Base-by-base conservation (phyloP, 2,329 filamentous ascomycete genomes). In the Incumbomyces delicatus region DNA sequence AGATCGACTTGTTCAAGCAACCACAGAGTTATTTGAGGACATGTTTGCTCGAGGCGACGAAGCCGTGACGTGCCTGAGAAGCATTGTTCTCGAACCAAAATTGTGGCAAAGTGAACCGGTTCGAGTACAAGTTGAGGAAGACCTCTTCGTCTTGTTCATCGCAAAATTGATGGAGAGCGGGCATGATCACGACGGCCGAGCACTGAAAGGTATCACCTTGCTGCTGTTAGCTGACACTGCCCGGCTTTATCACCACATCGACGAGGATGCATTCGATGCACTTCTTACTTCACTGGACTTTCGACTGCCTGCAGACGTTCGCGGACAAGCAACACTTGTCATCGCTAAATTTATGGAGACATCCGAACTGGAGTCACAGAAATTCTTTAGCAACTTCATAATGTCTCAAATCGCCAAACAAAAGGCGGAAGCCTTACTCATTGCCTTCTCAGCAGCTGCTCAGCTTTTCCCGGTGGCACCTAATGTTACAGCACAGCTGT, bases 401-500 rank as follows among this genome's bases (percentile, higher is more conserved):
- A 81, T 81, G 45, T 71, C 77, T 13, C 80, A 83, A 44, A 73
- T 94, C 13, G 69, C 76, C 55, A 80, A 83, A 53, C 81, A 81
- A 44, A 90, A 84, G 18, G 86, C 88, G 53, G 89, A 95, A 58
- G 87, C 94, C 64, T 79, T 94, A 55, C 87, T 95, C 46, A 74
- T 92, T 41, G 89, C 89, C 5, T 96, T 95, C 63, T 96, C 89
- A 44, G 88, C 89, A n/a, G 87, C 88, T 5, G 80, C 88, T 1
- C 80, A 82, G 17, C 78, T 94, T 7, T 98, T 98, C 61, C 89
- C 92, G 1, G 77, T 98, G 44, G 80, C 86, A 2, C 84, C 87
- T 2, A 77, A 82, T 46, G 76, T 86, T 36, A 86, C 83, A 1
- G 75, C 86, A 2, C 74, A 80, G 49, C 72, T 96, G 32, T 95